Evolutionary conservation across 306 rosid species (phyloP).

Genomic region (Vicia sativa): DNA sequence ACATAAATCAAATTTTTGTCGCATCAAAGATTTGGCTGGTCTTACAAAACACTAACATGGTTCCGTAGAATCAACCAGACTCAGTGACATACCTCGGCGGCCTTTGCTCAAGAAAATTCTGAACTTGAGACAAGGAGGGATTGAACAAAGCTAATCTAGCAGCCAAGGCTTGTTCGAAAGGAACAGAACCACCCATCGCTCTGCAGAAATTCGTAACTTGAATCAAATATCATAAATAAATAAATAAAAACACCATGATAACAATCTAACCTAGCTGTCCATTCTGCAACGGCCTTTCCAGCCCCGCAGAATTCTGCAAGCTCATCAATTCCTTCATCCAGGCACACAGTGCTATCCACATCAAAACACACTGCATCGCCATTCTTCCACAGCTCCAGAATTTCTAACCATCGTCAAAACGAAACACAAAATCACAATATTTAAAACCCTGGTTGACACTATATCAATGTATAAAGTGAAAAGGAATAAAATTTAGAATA

Average conservation of each 20-base stretch:
- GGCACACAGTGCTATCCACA: conserved; percentile 71
- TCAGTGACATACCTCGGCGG: conserved; percentile 70
- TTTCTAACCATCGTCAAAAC: conserved; percentile 41
- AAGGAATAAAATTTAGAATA: neutral
- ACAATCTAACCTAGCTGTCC: conserved; percentile 78
- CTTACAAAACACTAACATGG: neutral
- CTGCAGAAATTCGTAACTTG: conserved; percentile 45
- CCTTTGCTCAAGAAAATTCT: conserved; percentile 74
- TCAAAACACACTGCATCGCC: conserved; percentile 64
- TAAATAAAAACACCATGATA: neutral
- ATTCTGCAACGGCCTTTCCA: conserved; percentile 93
- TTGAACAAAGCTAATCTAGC: conserved; percentile 84
- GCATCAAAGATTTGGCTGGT: conserved; percentile 7
- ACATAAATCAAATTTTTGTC: conserved; percentile 15
- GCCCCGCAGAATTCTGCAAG: conserved; percentile 95
- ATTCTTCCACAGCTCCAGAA: conserved; percentile 61
- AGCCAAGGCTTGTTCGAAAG: conserved; percentile 95
- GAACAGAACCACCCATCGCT: conserved; percentile 98
- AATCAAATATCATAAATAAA: conserved; percentile 37
- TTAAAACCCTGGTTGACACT: neutral
- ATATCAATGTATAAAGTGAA: neutral
- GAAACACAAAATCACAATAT: neutral
- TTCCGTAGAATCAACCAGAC: conserved; percentile 2
- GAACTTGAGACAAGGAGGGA: conserved; percentile 77
- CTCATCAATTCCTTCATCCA: conserved; percentile 95